Conservation (phyloP, 1,284 basidiomycete species). For the Fistulinella cinereoalba region DNA sequence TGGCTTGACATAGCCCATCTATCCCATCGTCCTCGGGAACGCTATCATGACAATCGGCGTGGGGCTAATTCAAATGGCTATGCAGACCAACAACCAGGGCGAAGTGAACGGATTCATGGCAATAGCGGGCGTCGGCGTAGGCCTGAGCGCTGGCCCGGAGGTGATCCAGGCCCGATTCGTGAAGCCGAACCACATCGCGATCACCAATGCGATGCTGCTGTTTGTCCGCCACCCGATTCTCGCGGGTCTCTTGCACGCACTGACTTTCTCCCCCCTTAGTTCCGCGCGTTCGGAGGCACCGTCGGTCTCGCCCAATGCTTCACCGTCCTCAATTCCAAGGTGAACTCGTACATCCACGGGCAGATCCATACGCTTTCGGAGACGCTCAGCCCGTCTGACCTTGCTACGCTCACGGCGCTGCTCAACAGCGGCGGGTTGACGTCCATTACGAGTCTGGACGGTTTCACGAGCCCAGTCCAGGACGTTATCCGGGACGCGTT, state of each 20-base stretch:
- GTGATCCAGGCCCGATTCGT: slow-evolving; percentile 46
- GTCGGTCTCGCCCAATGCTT: slow-evolving; percentile 51
- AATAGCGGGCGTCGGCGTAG: slow-evolving; percentile 45
- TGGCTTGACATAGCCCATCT: slow-evolving; percentile 38
- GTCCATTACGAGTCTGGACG: slow-evolving; percentile 37
- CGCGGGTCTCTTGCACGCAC: background rate
- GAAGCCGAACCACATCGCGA: slow-evolving; percentile 40
- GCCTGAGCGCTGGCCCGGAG: slow-evolving; percentile 40
- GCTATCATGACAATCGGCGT: slow-evolving; percentile 38
- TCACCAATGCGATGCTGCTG: slow-evolving; percentile 41
- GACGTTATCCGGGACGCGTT: slow-evolving; percentile 40
- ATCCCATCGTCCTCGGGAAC: slow-evolving; percentile 40
- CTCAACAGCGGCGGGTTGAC: slow-evolving; percentile 23
- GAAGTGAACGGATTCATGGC: slow-evolving; percentile 41
- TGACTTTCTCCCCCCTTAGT: slow-evolving; percentile 27
- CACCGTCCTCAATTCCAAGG: slow-evolving; percentile 46
- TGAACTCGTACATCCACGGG: slow-evolving; percentile 33
- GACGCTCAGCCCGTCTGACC: slow-evolving; percentile 28
- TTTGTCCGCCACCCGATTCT: slow-evolving; percentile 38
- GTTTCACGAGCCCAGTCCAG: slow-evolving; percentile 37
- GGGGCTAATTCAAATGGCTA: slow-evolving; percentile 43
- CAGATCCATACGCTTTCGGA: slow-evolving; percentile 27
- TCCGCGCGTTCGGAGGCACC: slow-evolving; percentile 48
- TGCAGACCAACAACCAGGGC: slow-evolving; percentile 21
- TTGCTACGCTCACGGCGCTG: slow-evolving; percentile 23